These are phyloP conservation scores for Tephrocybe sp. DNA, from an alignment of 768 basidiomycete species.

Conservation along the genomic window DNA sequence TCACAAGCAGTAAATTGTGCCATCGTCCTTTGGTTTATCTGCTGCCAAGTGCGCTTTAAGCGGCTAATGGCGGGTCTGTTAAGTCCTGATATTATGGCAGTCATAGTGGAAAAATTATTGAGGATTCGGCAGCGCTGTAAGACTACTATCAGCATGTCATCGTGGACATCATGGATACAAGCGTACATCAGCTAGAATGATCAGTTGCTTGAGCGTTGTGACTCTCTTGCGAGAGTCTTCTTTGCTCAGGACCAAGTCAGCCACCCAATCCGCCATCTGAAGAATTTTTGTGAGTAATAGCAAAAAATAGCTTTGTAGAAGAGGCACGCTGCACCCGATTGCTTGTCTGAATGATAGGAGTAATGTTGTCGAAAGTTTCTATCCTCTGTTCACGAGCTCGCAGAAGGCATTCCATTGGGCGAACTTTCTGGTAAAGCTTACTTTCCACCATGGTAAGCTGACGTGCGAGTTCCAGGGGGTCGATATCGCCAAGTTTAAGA, in stretches of 20 bases:
- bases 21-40: constrained; percentile 73
- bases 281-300: not conserved
- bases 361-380: constrained; percentile 79
- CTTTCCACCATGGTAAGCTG: constrained; percentile 93
- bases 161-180: not conserved
- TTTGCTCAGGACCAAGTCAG: constrained; percentile 73
- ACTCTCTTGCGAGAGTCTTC: constrained; percentile 86
- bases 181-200: constrained; percentile 86
- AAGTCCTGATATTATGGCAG: constrained; percentile 90
- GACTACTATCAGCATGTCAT: not conserved
- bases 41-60: constrained; percentile 91
- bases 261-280: constrained; percentile 92
- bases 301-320: too few species aligned
- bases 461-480: constrained; percentile 85
- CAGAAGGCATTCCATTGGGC: constrained; percentile 85
- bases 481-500: constrained; percentile 82
- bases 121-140: constrained; percentile 78
- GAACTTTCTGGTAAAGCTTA: constrained; percentile 80
- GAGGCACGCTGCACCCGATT: too few species aligned
- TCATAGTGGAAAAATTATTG: constrained; percentile 95
- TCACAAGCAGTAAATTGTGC: constrained; percentile 76
- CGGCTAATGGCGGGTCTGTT: constrained; percentile 92
- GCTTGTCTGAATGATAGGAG: constrained; percentile 83
- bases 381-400: constrained; percentile 75
- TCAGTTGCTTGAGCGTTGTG: constrained; percentile 81